Evolutionary conservation across 148 eudicot species (phyloP).

Genomic region (Simmondsia chinensis): DNA sequence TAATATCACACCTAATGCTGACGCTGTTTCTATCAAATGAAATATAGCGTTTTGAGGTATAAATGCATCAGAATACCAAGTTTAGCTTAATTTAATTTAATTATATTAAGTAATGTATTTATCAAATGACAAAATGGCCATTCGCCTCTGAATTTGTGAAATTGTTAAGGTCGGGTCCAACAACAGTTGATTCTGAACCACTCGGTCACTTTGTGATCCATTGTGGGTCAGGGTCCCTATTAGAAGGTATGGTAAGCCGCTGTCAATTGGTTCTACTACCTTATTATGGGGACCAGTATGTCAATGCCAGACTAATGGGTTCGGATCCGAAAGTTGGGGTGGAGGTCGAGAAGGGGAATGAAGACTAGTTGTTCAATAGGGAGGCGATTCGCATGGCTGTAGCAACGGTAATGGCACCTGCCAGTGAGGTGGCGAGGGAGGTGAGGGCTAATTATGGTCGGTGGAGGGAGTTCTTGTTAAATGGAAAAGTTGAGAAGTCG

Average conservation of each 20-base stretch:
- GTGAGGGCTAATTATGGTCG: slow-evolving; percentile 15
- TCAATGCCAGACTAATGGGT: slow-evolving; percentile 19
- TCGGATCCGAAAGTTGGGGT: slow-evolving; percentile 19
- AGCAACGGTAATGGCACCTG: slow-evolving; percentile 12
- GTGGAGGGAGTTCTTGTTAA: slow-evolving; percentile 22
- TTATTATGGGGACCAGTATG: slow-evolving; percentile 8
- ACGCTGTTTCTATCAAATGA: too few species aligned
- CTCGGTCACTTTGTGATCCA: slow-evolving; percentile 32
- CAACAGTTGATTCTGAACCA: slow-evolving; percentile 22
- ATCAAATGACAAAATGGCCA: too few species aligned
- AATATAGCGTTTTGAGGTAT: too few species aligned
- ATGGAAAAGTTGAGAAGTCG: slow-evolving; percentile 11
- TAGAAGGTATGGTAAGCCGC: slow-evolving; percentile 20
- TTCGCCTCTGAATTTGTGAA: too few species aligned
- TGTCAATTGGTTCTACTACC: slow-evolving; percentile 31
- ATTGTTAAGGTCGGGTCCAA: slow-evolving; percentile 37
- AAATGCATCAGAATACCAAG: too few species aligned
- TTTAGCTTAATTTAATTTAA: too few species aligned
- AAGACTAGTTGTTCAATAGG: slow-evolving; percentile 15
- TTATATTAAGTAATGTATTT: too few species aligned
- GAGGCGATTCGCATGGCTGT: slow-evolving; percentile 17
- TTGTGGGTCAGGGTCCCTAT: slow-evolving; percentile 22
- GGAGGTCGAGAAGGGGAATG: slow-evolving; percentile 22
- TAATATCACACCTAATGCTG: too few species aligned
- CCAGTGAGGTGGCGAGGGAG: slow-evolving; percentile 13